These are phyloP conservation scores for Neurospora sp. DNA, from an alignment of 2,329 filamentous ascomycete species.

Conservation along the genomic window DNA sequence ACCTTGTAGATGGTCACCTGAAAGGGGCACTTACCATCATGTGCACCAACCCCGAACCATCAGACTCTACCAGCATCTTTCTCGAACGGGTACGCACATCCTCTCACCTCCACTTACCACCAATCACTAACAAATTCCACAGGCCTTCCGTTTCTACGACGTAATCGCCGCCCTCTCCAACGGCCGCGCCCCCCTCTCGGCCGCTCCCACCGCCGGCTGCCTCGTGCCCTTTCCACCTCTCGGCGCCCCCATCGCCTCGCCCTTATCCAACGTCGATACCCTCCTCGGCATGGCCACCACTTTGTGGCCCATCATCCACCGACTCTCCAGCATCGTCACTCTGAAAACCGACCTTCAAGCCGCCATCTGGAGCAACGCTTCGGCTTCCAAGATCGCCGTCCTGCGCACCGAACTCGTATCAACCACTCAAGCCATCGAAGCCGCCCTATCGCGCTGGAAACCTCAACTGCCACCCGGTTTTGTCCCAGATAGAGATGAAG, in stretches of 20 bases:
- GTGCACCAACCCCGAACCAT: slow-evolving; percentile 33
- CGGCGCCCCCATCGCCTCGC: slow-evolving; percentile 33
- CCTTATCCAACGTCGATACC: slow-evolving; percentile 44
- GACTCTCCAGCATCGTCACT: slow-evolving; percentile 43
- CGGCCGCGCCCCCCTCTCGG: slow-evolving; percentile 45
- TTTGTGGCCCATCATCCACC: slow-evolving; percentile 54
- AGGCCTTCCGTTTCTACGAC: slow-evolving; percentile 58
- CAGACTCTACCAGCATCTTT: slow-evolving; percentile 44
- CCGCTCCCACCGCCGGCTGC: slow-evolving; percentile 35
- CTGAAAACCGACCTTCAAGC: slow-evolving; percentile 41
- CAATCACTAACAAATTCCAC: not conserved
- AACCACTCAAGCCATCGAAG: slow-evolving; percentile 44
- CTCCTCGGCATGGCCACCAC: slow-evolving; percentile 52
- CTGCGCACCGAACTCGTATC: slow-evolving; percentile 40
- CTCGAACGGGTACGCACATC: slow-evolving; percentile 41
- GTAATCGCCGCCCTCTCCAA: slow-evolving; percentile 54
- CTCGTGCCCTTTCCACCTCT: slow-evolving; percentile 36
- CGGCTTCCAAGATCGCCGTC: slow-evolving; percentile 33
- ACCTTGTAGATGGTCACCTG: slow-evolving; percentile 50
- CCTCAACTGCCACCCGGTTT: slow-evolving; percentile 37
- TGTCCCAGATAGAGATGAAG: slow-evolving; percentile 13
- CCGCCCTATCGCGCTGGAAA: slow-evolving; percentile 44
- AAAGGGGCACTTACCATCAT: slow-evolving; percentile 54
- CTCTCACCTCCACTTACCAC: not conserved
- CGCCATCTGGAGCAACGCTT: slow-evolving; percentile 31